A percentile compares a stretch with the other conserved stretches of the same genome.
These are phyloP conservation scores for Talaromyces sp. DNA, from an alignment of 2,329 filamentous ascomycete species.

Conservation along the genomic window DNA sequence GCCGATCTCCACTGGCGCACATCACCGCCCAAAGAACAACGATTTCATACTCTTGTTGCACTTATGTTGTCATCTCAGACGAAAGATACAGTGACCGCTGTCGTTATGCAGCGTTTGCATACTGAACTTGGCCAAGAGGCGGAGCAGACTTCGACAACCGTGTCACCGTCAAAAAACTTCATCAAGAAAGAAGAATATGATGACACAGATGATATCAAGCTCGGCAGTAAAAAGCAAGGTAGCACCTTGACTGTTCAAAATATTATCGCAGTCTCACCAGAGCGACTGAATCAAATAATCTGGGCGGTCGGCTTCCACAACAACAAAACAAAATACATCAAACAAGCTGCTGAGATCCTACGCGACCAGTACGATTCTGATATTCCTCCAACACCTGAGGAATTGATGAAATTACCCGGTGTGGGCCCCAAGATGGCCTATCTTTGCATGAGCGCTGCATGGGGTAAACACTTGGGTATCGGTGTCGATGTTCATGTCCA, in stretches of 20 bases:
- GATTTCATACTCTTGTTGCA: conserved; percentile 82
- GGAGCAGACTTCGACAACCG: not conserved
- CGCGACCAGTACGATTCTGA: conserved; percentile 68
- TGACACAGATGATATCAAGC: not conserved
- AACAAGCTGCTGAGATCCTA: conserved; percentile 69
- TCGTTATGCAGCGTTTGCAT: conserved; percentile 75
- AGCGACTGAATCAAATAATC: conserved; percentile 69
- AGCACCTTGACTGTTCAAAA: conserved; percentile 68
- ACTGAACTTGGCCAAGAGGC: conserved; percentile 57
- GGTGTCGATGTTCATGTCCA: conserved; percentile 95
- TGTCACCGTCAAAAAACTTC: conserved; percentile 18
- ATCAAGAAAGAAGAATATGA: conserved; percentile 24
- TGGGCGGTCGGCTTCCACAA: conserved; percentile 89
- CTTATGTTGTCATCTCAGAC: conserved; percentile 92
- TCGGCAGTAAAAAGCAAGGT: conserved; percentile 26
- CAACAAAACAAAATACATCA: conserved; percentile 83
- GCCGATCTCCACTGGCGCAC: conserved; percentile 49
- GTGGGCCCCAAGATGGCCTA: conserved; percentile 96
- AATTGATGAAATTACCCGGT: conserved; percentile 72
- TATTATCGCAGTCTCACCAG: conserved; percentile 67
- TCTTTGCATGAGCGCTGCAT: conserved; percentile 74
- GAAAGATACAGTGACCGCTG: conserved; percentile 85
- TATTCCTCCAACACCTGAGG: conserved; percentile 74
- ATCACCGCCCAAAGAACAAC: conserved; percentile 53
- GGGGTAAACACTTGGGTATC: conserved; percentile 70